Percentiles rank a stretch among this genome's conserved stretches.
Evolutionary conservation across 805 yeast genomes (phyloP).

Genomic region (Wickerhamiella siamensis): DNA sequence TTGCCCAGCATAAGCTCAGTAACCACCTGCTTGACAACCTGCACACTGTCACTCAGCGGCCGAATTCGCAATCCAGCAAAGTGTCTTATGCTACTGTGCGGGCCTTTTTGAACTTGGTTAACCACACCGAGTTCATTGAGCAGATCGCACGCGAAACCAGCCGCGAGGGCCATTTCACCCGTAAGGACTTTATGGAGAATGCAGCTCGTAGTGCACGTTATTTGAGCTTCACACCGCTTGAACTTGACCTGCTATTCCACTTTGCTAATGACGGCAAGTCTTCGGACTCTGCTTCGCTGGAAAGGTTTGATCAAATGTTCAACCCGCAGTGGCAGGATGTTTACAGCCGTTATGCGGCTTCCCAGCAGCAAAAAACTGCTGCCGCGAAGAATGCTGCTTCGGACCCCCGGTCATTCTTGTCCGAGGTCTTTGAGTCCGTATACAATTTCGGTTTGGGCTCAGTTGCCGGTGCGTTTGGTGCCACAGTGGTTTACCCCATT

Average conservation of each 20-base stretch:
- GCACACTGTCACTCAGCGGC: conserved; percentile 26
- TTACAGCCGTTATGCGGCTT: conserved; percentile 21
- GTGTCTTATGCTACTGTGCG: conserved; percentile 31
- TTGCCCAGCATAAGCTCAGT: conserved; percentile 30
- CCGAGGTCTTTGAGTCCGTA: conserved; percentile 60
- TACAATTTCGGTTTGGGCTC: conserved; percentile 86
- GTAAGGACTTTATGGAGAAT: conserved; percentile 26
- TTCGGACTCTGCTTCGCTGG: conserved; percentile 19
- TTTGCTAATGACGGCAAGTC: conserved; percentile 22
- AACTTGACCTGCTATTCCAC: conserved; percentile 31
- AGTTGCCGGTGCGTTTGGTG: conserved; percentile 94
- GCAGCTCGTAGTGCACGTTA: conserved; percentile 29
- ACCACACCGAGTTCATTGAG: conserved; percentile 30
- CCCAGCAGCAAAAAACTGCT: conserved; percentile 22
- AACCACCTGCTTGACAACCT: conserved; percentile 26
- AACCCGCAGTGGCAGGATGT: conserved; percentile 33
- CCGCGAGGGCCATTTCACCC: conserved; percentile 26
- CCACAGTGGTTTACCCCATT: conserved; percentile 94
- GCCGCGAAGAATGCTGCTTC: conserved; percentile 29
- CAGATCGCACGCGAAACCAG: conserved; percentile 24
- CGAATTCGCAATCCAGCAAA: conserved; percentile 19
- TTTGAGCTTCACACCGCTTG: conserved; percentile 31
- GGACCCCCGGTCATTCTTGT: conserved; percentile 33
- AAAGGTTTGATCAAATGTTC: conserved; percentile 28
- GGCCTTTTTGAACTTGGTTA: conserved; percentile 30